phyloP scores from a whole-genome alignment of 129 eudicot species.

The Glebionis coronaria region DNA sequence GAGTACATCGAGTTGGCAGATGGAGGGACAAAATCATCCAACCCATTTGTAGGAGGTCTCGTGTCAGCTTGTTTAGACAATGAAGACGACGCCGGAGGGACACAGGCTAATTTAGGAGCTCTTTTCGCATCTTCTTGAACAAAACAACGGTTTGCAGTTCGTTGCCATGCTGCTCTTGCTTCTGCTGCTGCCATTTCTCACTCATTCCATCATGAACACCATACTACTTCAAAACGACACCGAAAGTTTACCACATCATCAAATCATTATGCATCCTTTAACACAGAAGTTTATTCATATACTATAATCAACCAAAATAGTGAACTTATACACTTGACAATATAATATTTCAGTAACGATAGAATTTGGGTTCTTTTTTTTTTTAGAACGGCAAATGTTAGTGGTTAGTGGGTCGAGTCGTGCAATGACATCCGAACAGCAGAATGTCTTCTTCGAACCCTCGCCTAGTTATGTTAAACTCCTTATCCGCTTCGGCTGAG shows the following conservation, averaged over 20 bases:
- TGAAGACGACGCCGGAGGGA: constrained; percentile 60
- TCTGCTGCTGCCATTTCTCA: constrained; percentile 90
- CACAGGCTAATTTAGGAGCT: constrained; percentile 92
- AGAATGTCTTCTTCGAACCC: no score
- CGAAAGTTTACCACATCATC: constrained; percentile 17
- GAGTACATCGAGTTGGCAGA: constrained; percentile 39
- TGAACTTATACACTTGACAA: background rate
- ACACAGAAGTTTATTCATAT: background rate
- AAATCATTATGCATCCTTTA: constrained; percentile 3
- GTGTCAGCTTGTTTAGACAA: constrained; percentile 46
- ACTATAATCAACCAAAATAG: background rate
- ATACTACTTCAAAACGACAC: constrained; percentile 5
- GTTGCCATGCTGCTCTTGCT: constrained; percentile 97
- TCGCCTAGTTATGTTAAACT: no score
- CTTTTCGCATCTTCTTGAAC: constrained; percentile 98
- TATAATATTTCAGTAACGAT: no score
- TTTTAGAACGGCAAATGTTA: no score
- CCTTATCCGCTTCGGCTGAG: no score
- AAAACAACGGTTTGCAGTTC: constrained; percentile 88
- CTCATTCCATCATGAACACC: constrained; percentile 30
- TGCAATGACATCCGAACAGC: no score
- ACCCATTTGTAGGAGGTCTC: constrained; percentile 36
- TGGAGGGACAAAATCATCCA: constrained; percentile 44
- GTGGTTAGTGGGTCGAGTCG: no score
- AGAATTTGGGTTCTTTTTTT: no score